Base-by-base conservation (phyloP, 768 basidiomycete species). In the Serendipita indica region DNA sequence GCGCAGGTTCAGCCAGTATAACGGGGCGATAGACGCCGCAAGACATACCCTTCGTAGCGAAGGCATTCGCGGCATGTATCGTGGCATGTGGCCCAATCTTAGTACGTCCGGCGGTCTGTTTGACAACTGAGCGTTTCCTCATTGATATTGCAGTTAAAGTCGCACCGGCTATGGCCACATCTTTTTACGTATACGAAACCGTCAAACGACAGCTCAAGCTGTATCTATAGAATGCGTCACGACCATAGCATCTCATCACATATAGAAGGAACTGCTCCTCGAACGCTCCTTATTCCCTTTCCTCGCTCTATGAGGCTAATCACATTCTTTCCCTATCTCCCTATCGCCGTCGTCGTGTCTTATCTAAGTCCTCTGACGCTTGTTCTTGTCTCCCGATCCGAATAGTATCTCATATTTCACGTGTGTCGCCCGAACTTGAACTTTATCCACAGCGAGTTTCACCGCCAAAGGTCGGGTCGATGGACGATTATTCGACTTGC, bases 21-120 rank as follows among this genome's bases (percentile, higher is more conserved):
- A 71, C 39, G 87, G 89, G 6, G 92, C 90, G 3, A 60, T 89
- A 33, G 84, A 92, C 68, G 91, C 89, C 6, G 69, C 92, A 63
- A 69, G 68, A 60, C 76, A 77, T 57, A 89, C 89, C 46, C 39
- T 90, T 14, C 77, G 72, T 34, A 75, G 75, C 1, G 93, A 97
- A 68, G 93, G 93, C 2, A 59, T 86, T 10, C 69, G 67, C 43
- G 89, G 89, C 37, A 68, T 93, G 64, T 93, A 93, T 72, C 75
- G 86, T 61, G 89, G 89, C 4, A 72, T 92, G 28, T 91, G 89
- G 89, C 87, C 88, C 10, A 91, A 91, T 69, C 71, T 91, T 57
- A 77, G 89, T 89, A 71, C 72, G 87, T 78, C n/a, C n/a, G n/a
- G n/a, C n/a, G n/a, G n/a, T n/a, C n/a, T n/a, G 13, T 35, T 22